Conservation (phyloP, 139 green algal genomes). For the Tetradesmus obliquus region DNA sequence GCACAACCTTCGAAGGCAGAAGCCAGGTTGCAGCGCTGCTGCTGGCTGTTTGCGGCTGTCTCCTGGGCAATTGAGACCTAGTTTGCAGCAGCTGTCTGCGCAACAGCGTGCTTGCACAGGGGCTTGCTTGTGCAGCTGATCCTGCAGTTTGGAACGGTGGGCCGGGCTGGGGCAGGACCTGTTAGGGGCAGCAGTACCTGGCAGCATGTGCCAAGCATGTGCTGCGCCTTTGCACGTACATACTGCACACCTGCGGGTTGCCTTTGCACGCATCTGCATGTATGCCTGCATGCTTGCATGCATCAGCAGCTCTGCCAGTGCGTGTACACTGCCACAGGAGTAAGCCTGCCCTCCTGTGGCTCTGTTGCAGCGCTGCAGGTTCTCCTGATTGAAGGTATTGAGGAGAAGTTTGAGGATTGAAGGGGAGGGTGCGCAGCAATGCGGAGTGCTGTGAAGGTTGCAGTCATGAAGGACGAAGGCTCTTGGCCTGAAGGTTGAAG, state of each 20-base stretch:
- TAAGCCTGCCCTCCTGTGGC: background rate
- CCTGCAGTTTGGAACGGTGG: background rate
- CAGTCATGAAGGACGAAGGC: background rate
- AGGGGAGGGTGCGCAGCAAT: background rate
- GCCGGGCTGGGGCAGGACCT: background rate
- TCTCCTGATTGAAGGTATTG: background rate
- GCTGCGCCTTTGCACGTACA: background rate
- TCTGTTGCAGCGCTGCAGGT: conserved; percentile 31
- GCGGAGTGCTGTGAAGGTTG: background rate
- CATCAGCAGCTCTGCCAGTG: background rate
- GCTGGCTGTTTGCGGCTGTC: background rate
- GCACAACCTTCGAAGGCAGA: background rate
- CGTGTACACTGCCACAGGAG: conserved; percentile 1
- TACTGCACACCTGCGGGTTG: background rate
- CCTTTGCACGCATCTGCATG: background rate
- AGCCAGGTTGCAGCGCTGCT: background rate
- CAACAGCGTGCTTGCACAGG: background rate
- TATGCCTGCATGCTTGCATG: background rate
- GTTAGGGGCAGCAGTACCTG: too few species aligned
- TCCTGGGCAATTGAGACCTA: background rate
- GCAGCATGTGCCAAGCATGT: background rate
- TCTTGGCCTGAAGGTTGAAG: background rate
- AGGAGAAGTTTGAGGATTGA: background rate
- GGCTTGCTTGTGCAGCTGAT: background rate
- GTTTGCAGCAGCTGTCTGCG: background rate